Percentiles rank a stretch among this genome's conserved stretches.
Conservation (phyloP, 2,329 filamentous ascomycete species). For the Cephalotrichum gorgonifer region DNA sequence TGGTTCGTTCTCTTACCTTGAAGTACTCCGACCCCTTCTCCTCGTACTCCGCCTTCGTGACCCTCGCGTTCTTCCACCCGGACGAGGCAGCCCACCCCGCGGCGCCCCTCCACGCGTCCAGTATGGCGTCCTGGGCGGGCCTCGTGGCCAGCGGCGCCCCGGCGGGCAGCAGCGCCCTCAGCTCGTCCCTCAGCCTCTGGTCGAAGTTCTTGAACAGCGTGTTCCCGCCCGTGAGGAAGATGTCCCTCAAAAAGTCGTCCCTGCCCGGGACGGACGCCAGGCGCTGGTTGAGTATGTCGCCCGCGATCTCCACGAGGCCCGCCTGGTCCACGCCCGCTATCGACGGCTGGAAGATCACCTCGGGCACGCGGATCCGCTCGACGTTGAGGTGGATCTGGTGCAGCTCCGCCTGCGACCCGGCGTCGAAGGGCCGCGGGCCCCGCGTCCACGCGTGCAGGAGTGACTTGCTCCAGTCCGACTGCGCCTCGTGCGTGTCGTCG, state of each 20-base stretch:
- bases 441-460: slow-evolving; percentile 83
- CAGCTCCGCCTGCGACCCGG: slow-evolving; percentile 65
- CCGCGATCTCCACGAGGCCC: slow-evolving; percentile 82
- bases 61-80: slow-evolving; percentile 51
- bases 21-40: slow-evolving; percentile 94
- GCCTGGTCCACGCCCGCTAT: slow-evolving; percentile 92
- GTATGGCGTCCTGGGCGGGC: slow-evolving; percentile 61
- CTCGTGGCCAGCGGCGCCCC: slow-evolving; percentile 59
- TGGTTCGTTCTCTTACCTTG: slow-evolving; percentile 49
- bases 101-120: slow-evolving; percentile 91
- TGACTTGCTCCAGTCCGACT: slow-evolving; percentile 90
- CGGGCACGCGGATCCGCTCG: slow-evolving; percentile 86
- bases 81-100: slow-evolving; percentile 66
- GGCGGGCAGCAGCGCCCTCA: slow-evolving; percentile 62
- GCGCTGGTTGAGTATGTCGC: slow-evolving; percentile 79
- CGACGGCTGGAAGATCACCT: slow-evolving; percentile 84
- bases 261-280: slow-evolving; percentile 49
- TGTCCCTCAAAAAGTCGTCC: slow-evolving; percentile 66
- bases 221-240: slow-evolving; percentile 93
- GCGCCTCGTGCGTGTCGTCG: slow-evolving; percentile 82
- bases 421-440: slow-evolving; percentile 77
- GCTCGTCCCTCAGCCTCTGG: slow-evolving; percentile 62
- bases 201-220: slow-evolving; percentile 82
- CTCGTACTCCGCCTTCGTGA: slow-evolving; percentile 72
- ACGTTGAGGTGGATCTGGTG: slow-evolving; percentile 94